Percentiles rank a stretch among this genome's conserved stretches.
These are phyloP conservation scores for Mycena rosella DNA, from an alignment of 768 basidiomycete genomes.

Conservation along the genomic window DNA sequence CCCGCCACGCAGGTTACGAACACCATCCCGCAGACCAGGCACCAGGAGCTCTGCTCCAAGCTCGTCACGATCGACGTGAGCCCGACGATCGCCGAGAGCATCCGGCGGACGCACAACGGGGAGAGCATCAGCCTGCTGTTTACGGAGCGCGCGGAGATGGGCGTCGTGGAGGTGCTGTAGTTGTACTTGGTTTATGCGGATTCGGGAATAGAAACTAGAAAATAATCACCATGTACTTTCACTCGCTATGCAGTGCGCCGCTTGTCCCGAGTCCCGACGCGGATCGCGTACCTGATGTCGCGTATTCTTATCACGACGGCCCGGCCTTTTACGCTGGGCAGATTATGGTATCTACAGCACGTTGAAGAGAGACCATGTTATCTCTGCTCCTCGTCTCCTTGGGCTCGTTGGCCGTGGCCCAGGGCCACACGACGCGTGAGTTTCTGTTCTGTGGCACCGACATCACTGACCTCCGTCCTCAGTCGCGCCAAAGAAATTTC, in stretches of 20 bases:
- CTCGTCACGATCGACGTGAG: conserved; percentile 92
- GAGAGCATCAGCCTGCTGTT: conserved; percentile 93
- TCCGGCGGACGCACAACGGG: conserved; percentile 94
- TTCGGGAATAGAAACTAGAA: conserved; percentile 6
- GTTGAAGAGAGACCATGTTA: conserved; percentile 28
- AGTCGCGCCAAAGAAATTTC: conserved; percentile 59
- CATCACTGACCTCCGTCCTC: not conserved
- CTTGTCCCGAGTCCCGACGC: not conserved
- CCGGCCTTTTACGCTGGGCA: not conserved
- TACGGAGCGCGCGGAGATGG: conserved; percentile 80
- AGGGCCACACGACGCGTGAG: conserved; percentile 28
- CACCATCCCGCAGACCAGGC: conserved; percentile 87
- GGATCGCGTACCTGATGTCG: not conserved
- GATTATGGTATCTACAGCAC: too few species aligned
- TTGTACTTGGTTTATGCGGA: conserved; percentile 1
- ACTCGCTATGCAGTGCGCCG: not conserved
- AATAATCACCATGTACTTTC: not conserved
- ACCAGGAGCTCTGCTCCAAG: conserved; percentile 74
- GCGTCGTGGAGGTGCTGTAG: conserved; percentile 55
- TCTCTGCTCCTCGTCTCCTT: conserved; percentile 11
- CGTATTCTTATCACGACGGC: conserved; percentile 17
- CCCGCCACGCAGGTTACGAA: conserved; percentile 87
- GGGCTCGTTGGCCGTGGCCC: conserved; percentile 1
- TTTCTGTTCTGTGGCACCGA: not conserved
- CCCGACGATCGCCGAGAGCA: conserved; percentile 94